A percentile compares a stretch with the other conserved stretches of the same genome.
phyloP scores from a whole-genome alignment of 2,329 filamentous ascomycete genomes.

The Colletotrichum tofieldiae region DNA sequence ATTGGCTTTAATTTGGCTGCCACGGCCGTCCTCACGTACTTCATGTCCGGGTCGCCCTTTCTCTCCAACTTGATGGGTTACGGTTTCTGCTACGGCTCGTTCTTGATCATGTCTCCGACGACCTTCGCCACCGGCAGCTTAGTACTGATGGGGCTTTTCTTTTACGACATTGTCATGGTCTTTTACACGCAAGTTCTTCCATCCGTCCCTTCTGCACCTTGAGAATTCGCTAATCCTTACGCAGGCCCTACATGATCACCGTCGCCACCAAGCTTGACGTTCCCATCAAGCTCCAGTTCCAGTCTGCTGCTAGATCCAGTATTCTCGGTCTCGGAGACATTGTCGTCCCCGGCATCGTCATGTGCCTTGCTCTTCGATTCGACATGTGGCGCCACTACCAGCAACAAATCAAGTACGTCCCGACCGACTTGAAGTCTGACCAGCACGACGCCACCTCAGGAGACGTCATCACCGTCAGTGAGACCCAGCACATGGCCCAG shows the following conservation, averaged over 20 bases:
- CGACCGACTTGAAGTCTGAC: constrained; percentile 54
- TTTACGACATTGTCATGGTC: constrained; percentile 96
- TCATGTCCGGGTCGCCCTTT: constrained; percentile 71
- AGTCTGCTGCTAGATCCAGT: constrained; percentile 75
- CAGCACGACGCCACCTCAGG: constrained; percentile 52
- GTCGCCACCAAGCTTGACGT: constrained; percentile 92
- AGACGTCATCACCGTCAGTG: constrained; percentile 52
- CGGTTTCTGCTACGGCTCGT: constrained; percentile 86
- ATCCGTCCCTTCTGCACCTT: background rate
- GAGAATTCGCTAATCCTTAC: constrained; percentile 43
- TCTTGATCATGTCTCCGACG: constrained; percentile 90
- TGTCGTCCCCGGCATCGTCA: constrained; percentile 91
- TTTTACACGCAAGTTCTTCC: constrained; percentile 81
- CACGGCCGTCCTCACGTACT: constrained; percentile 73
- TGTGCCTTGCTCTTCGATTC: constrained; percentile 90
- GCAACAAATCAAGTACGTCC: constrained; percentile 70
- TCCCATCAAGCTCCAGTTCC: constrained; percentile 91
- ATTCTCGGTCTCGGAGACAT: constrained; percentile 97
- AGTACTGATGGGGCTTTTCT: constrained; percentile 85
- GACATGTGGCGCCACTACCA: constrained; percentile 90
- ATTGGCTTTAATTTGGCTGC: constrained; percentile 70
- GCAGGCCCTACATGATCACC: constrained; percentile 84
- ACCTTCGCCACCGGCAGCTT: constrained; percentile 87
- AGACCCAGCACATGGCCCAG: constrained; percentile 57
- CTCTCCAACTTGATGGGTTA: constrained; percentile 91